phyloP scores from a whole-genome alignment of 495 filamentous ascomycete genomes.

The Penicillium alfredii region DNA sequence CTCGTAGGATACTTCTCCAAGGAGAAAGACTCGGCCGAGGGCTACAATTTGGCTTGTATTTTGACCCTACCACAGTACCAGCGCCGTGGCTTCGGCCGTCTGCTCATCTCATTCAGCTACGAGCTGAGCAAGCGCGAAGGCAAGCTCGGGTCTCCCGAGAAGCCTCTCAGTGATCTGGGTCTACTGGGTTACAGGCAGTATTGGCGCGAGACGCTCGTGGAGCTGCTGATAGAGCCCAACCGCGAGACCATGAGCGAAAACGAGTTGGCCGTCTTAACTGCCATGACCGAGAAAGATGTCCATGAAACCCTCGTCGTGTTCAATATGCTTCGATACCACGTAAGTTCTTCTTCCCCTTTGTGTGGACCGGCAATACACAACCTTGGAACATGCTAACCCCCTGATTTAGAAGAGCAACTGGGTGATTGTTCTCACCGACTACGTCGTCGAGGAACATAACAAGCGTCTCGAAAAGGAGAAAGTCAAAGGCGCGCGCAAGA shows the following conservation, averaged over 20 bases:
- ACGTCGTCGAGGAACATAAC: conserved; percentile 71
- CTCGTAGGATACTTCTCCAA: conserved; percentile 97
- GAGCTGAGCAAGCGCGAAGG: conserved; percentile 92
- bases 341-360: conserved; percentile 26
- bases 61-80: conserved; percentile 94
- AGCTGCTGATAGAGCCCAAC: conserved; percentile 59
- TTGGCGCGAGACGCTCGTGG: conserved; percentile 91
- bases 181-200: conserved; percentile 90
- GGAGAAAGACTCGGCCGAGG: conserved; percentile 93
- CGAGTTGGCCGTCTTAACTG: conserved; percentile 64
- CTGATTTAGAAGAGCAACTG: conserved; percentile 75
- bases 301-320: conserved; percentile 87
- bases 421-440: conserved; percentile 78
- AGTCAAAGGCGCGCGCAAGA: conserved; percentile 64
- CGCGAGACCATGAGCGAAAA: conserved; percentile 71
- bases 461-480: conserved; percentile 69
- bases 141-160: conserved; percentile 92
- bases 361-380: neutral
- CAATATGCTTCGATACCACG: conserved; percentile 88
- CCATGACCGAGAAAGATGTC: conserved; percentile 95
- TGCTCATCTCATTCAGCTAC: conserved; percentile 96
- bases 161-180: conserved; percentile 90
- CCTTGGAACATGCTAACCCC: conserved; percentile 17
- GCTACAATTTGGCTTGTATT: conserved; percentile 97
- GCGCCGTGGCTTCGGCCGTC: conserved; percentile 82